These are phyloP conservation scores for Picea mariana DNA, from an alignment of 83 land plant species.

Conservation along the genomic window DNA sequence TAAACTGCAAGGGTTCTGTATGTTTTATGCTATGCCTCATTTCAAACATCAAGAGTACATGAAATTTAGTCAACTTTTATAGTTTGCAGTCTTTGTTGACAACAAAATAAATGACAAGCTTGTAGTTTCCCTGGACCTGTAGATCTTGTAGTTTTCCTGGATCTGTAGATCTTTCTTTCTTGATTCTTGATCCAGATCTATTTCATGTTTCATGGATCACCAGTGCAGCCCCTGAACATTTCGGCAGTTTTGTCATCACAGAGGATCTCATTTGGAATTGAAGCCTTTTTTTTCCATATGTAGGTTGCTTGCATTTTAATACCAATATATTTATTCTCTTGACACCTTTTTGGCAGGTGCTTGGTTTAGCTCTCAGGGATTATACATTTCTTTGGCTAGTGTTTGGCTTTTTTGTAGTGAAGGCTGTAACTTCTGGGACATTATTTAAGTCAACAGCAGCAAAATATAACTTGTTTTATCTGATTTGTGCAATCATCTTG, in stretches of 20 bases:
- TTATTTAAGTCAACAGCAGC: neutral
- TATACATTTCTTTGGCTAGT: neutral
- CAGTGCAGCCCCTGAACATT: neutral
- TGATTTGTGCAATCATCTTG: constrained; percentile 1
- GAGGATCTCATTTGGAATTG: neutral
- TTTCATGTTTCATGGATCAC: neutral
- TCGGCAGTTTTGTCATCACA: neutral
- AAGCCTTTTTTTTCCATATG: neutral
- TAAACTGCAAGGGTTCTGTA: too few relatives aligned
- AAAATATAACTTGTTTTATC: neutral
- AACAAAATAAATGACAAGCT: too few relatives aligned
- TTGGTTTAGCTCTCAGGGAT: neutral
- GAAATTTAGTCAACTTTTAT: too few relatives aligned
- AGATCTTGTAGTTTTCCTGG: too few relatives aligned
- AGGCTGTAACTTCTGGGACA: neutral
- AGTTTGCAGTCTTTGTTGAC: too few relatives aligned
- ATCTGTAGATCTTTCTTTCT: neutral
- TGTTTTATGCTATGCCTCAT: too few relatives aligned
- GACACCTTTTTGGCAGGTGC: neutral
- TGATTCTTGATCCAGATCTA: neutral
- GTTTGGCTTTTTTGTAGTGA: neutral
- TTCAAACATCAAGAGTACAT: too few relatives aligned
- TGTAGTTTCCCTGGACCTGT: too few relatives aligned
- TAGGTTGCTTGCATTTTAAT: neutral
- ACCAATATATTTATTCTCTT: neutral